These are phyloP conservation scores for Orychophragmus violaceus DNA, from an alignment of 345 rosid species.

Conservation along the genomic window DNA sequence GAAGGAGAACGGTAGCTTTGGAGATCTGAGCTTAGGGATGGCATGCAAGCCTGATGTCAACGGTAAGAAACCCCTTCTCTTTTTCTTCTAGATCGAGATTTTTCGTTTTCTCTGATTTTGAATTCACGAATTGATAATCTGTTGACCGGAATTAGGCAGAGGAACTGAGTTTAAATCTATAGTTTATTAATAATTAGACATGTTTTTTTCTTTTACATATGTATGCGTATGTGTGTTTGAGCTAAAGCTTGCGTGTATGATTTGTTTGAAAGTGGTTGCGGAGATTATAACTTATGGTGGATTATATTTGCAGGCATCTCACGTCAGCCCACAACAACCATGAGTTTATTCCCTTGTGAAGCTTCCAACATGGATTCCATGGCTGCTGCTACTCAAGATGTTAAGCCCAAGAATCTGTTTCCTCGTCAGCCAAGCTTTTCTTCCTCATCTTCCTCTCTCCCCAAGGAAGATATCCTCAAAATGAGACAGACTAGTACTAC, in stretches of 20 bases:
- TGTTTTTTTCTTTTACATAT: neutral
- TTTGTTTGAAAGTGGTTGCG: neutral
- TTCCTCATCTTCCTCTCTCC: constrained; percentile 28
- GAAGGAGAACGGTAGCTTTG: constrained; percentile 63
- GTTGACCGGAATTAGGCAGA: neutral
- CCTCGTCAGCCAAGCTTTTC: constrained; percentile 46
- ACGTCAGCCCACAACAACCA: constrained; percentile 35
- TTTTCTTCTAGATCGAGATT: neutral
- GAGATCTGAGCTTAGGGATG: constrained; percentile 67
- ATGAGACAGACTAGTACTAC: constrained; percentile 20
- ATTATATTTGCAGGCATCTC: constrained; percentile 11
- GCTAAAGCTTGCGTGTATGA: neutral
- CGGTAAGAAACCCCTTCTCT: constrained; percentile 28
- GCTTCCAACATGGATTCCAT: constrained; percentile 18
- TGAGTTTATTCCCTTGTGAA: constrained; percentile 64
- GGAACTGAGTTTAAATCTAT: neutral
- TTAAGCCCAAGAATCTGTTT: constrained; percentile 57
- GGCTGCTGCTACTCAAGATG: constrained; percentile 3
- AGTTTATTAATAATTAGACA: neutral
- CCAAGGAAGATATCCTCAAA: constrained; percentile 35
- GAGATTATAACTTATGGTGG: constrained; percentile 3
- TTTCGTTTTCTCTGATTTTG: neutral
- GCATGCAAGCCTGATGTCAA: constrained; percentile 42
- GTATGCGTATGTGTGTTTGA: neutral
- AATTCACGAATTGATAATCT: neutral